These are phyloP conservation scores for Spinacia oleracea DNA, from an alignment of 179 eudicot species.

Conservation along the genomic window DNA sequence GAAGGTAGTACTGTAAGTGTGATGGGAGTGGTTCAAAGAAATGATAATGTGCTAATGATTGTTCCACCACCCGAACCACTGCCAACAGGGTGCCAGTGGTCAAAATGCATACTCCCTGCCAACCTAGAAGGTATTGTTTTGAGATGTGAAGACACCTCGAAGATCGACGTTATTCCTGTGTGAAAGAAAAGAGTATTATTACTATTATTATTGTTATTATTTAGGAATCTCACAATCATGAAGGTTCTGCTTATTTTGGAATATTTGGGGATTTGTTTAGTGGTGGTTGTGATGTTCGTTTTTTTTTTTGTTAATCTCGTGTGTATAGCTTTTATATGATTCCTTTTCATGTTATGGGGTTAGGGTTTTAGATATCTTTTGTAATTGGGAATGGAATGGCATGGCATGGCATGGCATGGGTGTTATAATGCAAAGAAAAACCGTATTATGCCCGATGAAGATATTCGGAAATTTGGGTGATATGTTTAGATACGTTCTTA, in stretches of 20 bases:
- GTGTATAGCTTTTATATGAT: constrained; percentile 57
- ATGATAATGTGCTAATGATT: constrained; percentile 90
- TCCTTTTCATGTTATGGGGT: constrained; percentile 24
- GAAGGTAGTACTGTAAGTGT: constrained; percentile 99
- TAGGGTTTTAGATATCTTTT: constrained; percentile 36
- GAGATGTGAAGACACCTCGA: constrained; percentile 95
- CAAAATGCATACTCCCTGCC: constrained; percentile 80
- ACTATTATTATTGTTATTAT: neutral
- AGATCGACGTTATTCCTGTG: constrained; percentile 88
- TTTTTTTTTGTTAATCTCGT: constrained; percentile 31
- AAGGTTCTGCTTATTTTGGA: constrained; percentile 31
- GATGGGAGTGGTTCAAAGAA: constrained; percentile 93
- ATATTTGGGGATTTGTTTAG: constrained; percentile 31
- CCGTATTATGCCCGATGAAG: constrained; percentile 27
- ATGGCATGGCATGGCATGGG: constrained; percentile 49
- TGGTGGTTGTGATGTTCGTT: constrained; percentile 32
- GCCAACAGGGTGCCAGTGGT: constrained; percentile 97
- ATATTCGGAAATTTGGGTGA: constrained; percentile 28
- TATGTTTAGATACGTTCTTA: constrained; percentile 24
- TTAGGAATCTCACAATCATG: constrained; percentile 28
- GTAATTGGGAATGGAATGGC: constrained; percentile 42
- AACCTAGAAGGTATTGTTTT: constrained; percentile 85
- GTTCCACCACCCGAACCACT: constrained; percentile 87
- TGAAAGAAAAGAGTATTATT: too few species aligned
- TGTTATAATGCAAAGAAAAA: constrained; percentile 33